Evolutionary conservation across 2,329 filamentous ascomycete species (phyloP).

Genomic region (Colletotrichum endophyticum): DNA sequence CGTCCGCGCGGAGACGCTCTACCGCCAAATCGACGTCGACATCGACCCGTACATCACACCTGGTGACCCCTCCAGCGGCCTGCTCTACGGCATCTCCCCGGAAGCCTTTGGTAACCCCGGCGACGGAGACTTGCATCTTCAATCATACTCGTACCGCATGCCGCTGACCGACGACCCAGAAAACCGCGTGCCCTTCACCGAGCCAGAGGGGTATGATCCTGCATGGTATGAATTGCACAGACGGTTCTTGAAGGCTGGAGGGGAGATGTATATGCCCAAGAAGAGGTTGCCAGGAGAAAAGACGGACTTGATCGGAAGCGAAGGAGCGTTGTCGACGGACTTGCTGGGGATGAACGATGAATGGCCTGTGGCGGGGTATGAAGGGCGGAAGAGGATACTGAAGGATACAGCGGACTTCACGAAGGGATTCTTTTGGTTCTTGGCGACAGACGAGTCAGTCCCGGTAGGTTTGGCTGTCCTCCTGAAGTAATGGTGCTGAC

Average conservation of each 20-base stretch:
- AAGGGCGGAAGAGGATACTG: slow-evolving; percentile 13
- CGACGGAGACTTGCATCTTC: slow-evolving; percentile 23
- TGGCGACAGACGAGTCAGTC: slow-evolving; percentile 22
- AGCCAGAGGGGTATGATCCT: slow-evolving; percentile 25
- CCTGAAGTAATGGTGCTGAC: fast-evolving
- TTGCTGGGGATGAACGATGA: slow-evolving; percentile 26
- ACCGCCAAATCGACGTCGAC: slow-evolving; percentile 23
- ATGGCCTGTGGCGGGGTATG: slow-evolving; percentile 11
- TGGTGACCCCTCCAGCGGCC: slow-evolving; percentile 19
- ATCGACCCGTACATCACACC: slow-evolving; percentile 24
- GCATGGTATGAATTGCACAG: slow-evolving; percentile 21
- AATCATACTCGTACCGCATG: slow-evolving; percentile 25
- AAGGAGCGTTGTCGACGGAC: slow-evolving; percentile 24
- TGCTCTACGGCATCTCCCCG: slow-evolving; percentile 22
- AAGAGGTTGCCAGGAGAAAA: slow-evolving; percentile 18
- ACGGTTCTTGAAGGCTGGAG: slow-evolving; percentile 4
- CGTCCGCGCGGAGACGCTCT: slow-evolving; percentile 19
- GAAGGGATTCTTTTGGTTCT: slow-evolving; percentile 21
- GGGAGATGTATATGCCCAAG: slow-evolving; percentile 16
- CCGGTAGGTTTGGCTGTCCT: background rate
- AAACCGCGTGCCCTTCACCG: slow-evolving; percentile 17
- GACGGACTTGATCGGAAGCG: slow-evolving; percentile 22
- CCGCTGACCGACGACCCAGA: slow-evolving; percentile 18
- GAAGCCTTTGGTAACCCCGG: slow-evolving; percentile 20
- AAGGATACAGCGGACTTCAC: slow-evolving; percentile 21